Evolutionary conservation across 495 filamentous ascomycete species (phyloP), one percentile per base, ranked within the genome.

Genomic region (Aspergillus egyptiacus): DNA sequence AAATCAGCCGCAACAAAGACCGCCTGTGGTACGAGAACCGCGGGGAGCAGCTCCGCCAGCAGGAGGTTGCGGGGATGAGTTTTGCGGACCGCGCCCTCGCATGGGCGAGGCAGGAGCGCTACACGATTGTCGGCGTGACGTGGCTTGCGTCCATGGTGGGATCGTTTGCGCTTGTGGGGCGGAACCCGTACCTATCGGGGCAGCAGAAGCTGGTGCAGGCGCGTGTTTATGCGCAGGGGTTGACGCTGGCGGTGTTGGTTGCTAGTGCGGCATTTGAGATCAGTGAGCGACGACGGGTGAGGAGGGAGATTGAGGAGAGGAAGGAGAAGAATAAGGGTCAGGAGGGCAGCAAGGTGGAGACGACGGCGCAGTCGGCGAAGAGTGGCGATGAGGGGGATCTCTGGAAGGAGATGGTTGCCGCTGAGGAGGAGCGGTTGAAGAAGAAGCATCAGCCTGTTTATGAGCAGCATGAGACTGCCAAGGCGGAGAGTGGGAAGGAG

Each of bases 121-220:
- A 98, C 71, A 77, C 79, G 57, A 95, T 98, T 64, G 85, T 98
- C 40, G 83, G 85, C 46, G 79, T 73, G 2, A 84, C 81, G 19
- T 98, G 93, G 93, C 67, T 91, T 10, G 82, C 86, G 11, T 80
- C 80, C 33, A 95, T 98, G 84, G 82, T 78, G 18, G 63, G 84
- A 23, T 81, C 87, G 0, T 75, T 96, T 22, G 84, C 71, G 32
- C 57, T 95, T 8, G 91, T 96, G 33, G 77, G 84, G 43, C 77
- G 87, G 51, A 91, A 87, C 67, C 80, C 77, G 39, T 89, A 86
- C 67, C 67, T 97, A 6, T 80, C 74, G 15, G 79, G 77, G 1
- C 65, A 74, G 55, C 93, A 98, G 79, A 98, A 98, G 75, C 73
- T 98, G 20, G 93, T 98, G 15, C 93, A 98, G 76, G 94, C 94